Evolutionary conservation across 2,329 filamentous ascomycete genomes (phyloP), one percentile per base, ranked within the genome.

Genomic region (Aspergillus hortae): DNA sequence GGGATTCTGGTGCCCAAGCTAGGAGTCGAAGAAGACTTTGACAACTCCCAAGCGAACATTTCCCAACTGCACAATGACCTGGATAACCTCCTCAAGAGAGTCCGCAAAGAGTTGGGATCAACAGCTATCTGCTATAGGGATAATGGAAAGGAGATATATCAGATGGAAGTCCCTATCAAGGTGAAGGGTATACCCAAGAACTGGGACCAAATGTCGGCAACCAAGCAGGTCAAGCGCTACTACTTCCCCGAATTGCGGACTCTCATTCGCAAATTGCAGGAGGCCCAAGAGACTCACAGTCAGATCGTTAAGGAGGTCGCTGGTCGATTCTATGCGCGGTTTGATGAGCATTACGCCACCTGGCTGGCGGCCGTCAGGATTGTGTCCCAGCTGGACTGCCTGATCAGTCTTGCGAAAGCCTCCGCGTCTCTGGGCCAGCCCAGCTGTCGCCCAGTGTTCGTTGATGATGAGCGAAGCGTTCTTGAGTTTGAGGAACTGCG

Each of bases 201-300:
- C 62, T 99, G 94, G 92, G 86, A 91, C 57, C 92, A 97, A 67
- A 96, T 97, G 91, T 97, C 94, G 4, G 88, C 92, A 0, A 97
- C 94, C 0, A 84, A 88, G 56, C 85, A 87, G 51, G 89, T 95
- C 65, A 96, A 95, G 73, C 87, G 94, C 0, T 99, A 92, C 77
- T 99, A 97, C 75, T 95, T 92, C 61, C 81, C 86, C 1, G 88
- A 95, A 64, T 80, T 97, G 12, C 88, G 88, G 12, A 79, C 82
- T 25, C 82, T 96, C 2, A 91, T 99, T 19, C 87, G 92, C 46
- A 82, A 90, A 61, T 80, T 97, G 15, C 94, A 96, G 67, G 94
- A 99, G 73, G 89, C 91, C 1, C 92, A 96, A 67, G 94, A 99
- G 70, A 94, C 85, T 1, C 94, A 97, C 70, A 86, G 86, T 4